phyloP scores from a whole-genome alignment of 495 filamentous ascomycete species.

The Aspergillus ostianus region DNA sequence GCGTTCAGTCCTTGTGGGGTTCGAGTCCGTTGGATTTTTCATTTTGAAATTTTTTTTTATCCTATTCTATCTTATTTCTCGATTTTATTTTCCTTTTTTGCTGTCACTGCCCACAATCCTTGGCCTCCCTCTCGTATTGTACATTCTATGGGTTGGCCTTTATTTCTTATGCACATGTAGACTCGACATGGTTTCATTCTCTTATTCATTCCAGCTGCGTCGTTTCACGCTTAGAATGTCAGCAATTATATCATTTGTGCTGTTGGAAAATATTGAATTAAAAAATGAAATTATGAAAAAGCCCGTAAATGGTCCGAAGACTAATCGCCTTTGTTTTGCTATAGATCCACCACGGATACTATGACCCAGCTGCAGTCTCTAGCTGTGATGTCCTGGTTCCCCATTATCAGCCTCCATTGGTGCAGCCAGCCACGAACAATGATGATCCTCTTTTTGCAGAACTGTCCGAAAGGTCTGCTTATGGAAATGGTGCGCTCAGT shows the following conservation, averaged over 20 bases:
- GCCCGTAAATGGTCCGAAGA: neutral
- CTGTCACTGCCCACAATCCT: too few species aligned
- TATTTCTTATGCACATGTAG: too few species aligned
- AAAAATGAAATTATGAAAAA: constrained; percentile 7
- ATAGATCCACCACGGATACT: constrained; percentile 30
- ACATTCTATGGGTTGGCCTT: too few species aligned
- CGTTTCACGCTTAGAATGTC: constrained; percentile 17
- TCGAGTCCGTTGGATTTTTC: neutral
- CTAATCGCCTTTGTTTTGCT: constrained; percentile 4
- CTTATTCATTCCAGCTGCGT: constrained; percentile 19
- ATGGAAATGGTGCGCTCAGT: neutral
- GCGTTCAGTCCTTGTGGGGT: constrained; percentile 3
- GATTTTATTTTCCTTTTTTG: neutral
- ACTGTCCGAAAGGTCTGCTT: neutral
- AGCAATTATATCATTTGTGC: constrained; percentile 10
- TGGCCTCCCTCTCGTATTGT: too few species aligned
- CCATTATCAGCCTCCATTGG: constrained; percentile 29
- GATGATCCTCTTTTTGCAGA: constrained; percentile 31
- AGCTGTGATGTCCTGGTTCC: constrained; percentile 28
- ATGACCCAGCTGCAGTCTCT: constrained; percentile 29
- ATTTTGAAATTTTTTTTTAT: constrained; percentile 2
- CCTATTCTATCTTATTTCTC: neutral
- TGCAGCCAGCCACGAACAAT: constrained; percentile 28
- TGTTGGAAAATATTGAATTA: neutral
- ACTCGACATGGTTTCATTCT: too few species aligned